phyloP scores from a whole-genome alignment of 1,284 basidiomycete genomes.

The Volvariella surrecta region DNA sequence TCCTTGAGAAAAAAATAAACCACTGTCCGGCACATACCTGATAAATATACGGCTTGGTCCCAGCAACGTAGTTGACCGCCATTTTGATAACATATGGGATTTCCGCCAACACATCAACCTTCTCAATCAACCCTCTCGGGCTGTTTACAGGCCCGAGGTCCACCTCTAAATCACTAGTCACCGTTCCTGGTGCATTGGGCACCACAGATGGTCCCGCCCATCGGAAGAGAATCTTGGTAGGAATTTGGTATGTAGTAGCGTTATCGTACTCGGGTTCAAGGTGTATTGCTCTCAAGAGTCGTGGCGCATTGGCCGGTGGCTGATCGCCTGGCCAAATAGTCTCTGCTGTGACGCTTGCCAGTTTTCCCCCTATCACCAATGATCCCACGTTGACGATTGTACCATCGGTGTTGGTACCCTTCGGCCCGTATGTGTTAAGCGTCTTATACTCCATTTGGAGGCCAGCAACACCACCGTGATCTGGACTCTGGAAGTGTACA shows the following conservation, averaged over 20 bases:
- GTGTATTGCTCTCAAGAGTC: constrained; percentile 68
- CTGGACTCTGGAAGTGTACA: constrained; percentile 74
- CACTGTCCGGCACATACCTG: constrained; percentile 44
- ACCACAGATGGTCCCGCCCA: constrained; percentile 72
- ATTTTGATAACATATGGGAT: constrained; percentile 90
- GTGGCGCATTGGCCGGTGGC: constrained; percentile 29
- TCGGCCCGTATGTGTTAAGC: constrained; percentile 63
- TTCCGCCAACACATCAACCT: constrained; percentile 94
- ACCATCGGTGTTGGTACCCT: constrained; percentile 66
- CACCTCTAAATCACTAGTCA: constrained; percentile 47
- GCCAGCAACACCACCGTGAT: constrained; percentile 72
- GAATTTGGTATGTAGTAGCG: constrained; percentile 80
- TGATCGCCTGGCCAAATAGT: constrained; percentile 59
- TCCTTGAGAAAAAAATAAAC: constrained; percentile 6
- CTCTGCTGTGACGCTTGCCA: constrained; percentile 66
- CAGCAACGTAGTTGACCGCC: constrained; percentile 85
- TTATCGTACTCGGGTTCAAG: constrained; percentile 50
- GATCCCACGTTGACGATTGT: constrained; percentile 82
- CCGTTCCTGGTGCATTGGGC: constrained; percentile 39
- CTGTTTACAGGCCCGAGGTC: constrained; percentile 47
- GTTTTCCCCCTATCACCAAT: constrained; percentile 71
- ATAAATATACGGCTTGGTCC: constrained; percentile 90
- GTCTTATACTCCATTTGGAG: constrained; percentile 98
- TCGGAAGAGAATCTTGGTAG: constrained; percentile 62
- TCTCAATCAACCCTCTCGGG: constrained; percentile 85